Evolutionary conservation across 495 filamentous ascomycete genomes (phyloP), one percentile per base, ranked within the genome.

Genomic region (Tuber melanosporum): DNA sequence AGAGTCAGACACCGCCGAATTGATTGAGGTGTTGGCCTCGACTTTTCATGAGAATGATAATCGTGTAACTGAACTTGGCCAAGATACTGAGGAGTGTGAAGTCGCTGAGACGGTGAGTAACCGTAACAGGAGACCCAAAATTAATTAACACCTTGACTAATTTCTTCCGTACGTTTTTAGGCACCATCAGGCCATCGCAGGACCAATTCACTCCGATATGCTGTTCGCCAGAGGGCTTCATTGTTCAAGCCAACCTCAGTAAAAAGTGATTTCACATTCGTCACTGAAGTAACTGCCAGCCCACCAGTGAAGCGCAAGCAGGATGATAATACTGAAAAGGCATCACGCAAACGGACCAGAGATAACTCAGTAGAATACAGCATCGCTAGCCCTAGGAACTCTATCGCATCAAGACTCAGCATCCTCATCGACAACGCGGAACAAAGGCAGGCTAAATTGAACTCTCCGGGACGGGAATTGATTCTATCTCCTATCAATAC

Each of bases 401-500:
- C 57, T 36, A 66, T 66, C 26, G 26, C 57, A 19, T 66, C 57
- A 36, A 66, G 57, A 36, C 57, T 66, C 14, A 66, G 26, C 57
- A 66, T 66, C 32, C 32, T 66, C 32, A 66, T 66, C 26, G 14
- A 36, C 57, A 66, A 36, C 26, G 57, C 57, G 12, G 57, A 36
- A 66, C 12, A 66, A 66, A 36, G 57, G 57, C 57, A 66, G 36
- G 57, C 32, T 66, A 66, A 66, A 66, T 7, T 66, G 14, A 80
- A 80, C 43, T 76, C 78, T 42, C 76, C 78, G 10, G 62, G 79
- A 43, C 78, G 77, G 22, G 77, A 80, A 73, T 69, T 80, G 57
- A 74, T 80, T 43, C 71, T 80, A 45, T 80, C 78, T 32, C 78
- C 78, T 73, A 80, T 80, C 74, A 74, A 80, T 45, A 76, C 73